phyloP scores from a whole-genome alignment of 148 eudicot species.

The Diospyros kaki region DNA sequence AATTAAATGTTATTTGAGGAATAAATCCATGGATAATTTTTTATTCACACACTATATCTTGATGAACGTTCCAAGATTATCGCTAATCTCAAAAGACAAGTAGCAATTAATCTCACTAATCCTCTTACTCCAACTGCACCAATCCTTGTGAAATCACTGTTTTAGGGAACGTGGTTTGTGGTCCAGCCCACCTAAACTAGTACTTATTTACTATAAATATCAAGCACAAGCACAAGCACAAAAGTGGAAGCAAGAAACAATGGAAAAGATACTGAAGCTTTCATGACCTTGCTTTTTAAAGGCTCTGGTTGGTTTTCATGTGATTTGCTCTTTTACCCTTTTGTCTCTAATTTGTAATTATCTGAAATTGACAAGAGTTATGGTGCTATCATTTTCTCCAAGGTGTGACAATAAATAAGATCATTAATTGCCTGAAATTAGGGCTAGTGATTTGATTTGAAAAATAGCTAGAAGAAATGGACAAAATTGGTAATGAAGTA shows the following conservation, averaged over 20 bases:
- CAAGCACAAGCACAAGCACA: not conserved
- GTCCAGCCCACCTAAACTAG: not conserved
- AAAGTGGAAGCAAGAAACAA: conserved; percentile 9
- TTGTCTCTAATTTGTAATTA: not conserved
- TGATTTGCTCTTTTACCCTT: too few species aligned
- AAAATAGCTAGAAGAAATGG: too few species aligned
- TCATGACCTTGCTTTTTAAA: not conserved
- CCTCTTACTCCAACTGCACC: not conserved
- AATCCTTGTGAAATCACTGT: not conserved
- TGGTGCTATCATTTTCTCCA: not conserved
- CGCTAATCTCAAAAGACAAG: not conserved
- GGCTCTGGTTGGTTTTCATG: too few species aligned
- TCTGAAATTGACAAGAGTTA: not conserved
- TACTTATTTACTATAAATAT: not conserved
- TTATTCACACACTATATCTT: not conserved
- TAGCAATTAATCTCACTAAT: not conserved
- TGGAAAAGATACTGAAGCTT: conserved; percentile 7
- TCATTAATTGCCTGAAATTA: not conserved
- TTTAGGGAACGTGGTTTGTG: conserved; percentile 6
- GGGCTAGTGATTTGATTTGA: not conserved
- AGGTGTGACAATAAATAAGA: not conserved
- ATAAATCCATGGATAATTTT: conserved; percentile 1
- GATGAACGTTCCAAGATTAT: conserved; percentile 4
- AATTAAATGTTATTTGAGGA: not conserved
- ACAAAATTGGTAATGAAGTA: too few species aligned